Conservation (phyloP, 129 eudicot species). For the Flaveria linearis region DNA sequence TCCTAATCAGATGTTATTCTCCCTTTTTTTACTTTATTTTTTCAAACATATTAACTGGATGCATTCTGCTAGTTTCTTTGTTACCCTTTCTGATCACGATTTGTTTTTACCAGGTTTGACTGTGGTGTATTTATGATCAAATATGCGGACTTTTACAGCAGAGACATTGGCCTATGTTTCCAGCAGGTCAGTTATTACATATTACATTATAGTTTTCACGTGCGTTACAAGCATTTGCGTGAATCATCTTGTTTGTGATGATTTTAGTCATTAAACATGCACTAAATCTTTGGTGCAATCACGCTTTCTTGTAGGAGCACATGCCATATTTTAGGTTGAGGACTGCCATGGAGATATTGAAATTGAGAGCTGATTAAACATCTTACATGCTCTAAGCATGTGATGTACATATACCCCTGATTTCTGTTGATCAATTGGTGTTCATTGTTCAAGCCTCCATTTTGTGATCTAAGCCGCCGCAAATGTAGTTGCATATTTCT, state of each 20-base stretch:
- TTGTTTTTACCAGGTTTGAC: constrained; percentile 61
- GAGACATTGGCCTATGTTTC: constrained; percentile 80
- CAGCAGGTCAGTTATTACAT: constrained; percentile 56
- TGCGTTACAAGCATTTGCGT: background rate
- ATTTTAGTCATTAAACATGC: background rate
- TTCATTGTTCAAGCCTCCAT: constrained; percentile 1
- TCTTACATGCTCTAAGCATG: constrained; percentile 9
- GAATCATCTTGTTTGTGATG: background rate
- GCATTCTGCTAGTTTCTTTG: background rate
- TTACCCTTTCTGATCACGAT: background rate
- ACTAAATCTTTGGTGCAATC: constrained; percentile 8
- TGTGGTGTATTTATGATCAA: constrained; percentile 97
- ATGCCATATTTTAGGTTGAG: constrained; percentile 87
- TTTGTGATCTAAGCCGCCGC: constrained; percentile 1
- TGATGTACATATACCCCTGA: constrained; percentile 22
- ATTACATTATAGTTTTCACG: background rate
- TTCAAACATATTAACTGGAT: background rate
- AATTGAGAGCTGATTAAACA: constrained; percentile 57
- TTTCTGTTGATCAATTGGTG: too few species aligned
- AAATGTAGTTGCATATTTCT: constrained; percentile 9
- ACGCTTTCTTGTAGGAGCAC: constrained; percentile 50
- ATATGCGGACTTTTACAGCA: constrained; percentile 88
- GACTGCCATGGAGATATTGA: constrained; percentile 83
- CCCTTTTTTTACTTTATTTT: background rate
- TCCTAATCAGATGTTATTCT: constrained; percentile 62